Evolutionary conservation across 1,139 yeast genomes (phyloP), one percentile per base, ranked within the genome.

Genomic region (Scheffersomyces parashehatae): DNA sequence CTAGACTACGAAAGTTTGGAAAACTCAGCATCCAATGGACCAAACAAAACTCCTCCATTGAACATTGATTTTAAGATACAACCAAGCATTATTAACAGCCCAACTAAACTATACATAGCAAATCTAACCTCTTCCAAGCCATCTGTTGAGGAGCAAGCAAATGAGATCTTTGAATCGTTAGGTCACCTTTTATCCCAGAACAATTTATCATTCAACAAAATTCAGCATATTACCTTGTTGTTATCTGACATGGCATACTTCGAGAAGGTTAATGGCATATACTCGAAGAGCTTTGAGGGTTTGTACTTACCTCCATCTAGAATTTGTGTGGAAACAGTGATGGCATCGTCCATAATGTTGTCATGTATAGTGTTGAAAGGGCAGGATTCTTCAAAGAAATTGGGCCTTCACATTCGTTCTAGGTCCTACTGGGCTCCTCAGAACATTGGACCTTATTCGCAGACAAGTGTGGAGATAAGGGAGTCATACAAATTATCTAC

Each of bases 351-450:
- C 5, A 59, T 85, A 2, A 86, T 82, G 51, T 58, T 90, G 10
- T 86, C 95, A 0, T 82, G 87, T 31, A 67, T 75, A 4, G 73
- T 75, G 2, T 61, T 77, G 5, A 58, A 60, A 31, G 49, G 60
- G 40, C 45, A 59, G 10, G 53, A 56, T 2, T 46, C 58, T 0
- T 46, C 47, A 14, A 82, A 82, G 52, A 68, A 68, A 35, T 44
- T 42, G 16, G 97, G 98, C 0, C 69, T 93, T 20, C 98, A 93
- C 59, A 88, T 93, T 4, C 89, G 93, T 54, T 89, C 98, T 1
- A 74, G 93, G 45, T 89, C 97, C 28, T 90, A 85, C 61, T 93
- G 99, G 99, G 97, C 97, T 0, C 99, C 99, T 0, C 95, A 96
- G 37, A 93, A 93, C 54, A 93, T 93, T 44, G 99, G 99, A 0